Conservation (phyloP, 2,329 filamentous ascomycete species). For the Fusarium buharicum region DNA sequence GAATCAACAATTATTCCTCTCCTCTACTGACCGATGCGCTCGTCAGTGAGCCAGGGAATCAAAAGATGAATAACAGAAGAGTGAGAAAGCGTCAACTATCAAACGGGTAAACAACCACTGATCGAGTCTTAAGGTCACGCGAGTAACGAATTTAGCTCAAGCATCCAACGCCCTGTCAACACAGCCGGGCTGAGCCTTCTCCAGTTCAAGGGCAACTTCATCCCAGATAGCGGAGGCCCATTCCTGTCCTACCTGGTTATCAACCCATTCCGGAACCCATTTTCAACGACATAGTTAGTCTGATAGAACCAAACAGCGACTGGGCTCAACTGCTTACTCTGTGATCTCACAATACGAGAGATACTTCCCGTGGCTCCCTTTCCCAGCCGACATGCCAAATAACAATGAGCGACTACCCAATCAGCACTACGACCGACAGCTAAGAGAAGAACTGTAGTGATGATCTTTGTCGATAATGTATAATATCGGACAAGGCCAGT, state of each 20-base stretch:
- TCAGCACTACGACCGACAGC: conserved; percentile 1
- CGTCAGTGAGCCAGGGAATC: too few species aligned
- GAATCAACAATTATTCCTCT: too few species aligned
- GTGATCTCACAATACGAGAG: conserved; percentile 1
- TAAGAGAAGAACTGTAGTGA: neutral
- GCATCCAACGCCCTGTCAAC: neutral
- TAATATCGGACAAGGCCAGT: conserved; percentile 1
- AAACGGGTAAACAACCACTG: too few species aligned
- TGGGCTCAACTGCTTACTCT: neutral
- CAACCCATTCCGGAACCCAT: conserved; percentile 2
- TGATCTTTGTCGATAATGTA: neutral
- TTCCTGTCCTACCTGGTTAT: neutral
- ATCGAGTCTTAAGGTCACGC: neutral
- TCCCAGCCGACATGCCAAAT: neutral
- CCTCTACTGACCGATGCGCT: too few species aligned
- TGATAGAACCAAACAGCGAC: neutral
- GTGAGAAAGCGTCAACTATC: too few species aligned
- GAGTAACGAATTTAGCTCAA: neutral
- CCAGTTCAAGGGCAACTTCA: neutral
- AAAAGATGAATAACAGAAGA: too few species aligned
- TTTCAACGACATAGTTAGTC: neutral
- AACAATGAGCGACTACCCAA: conserved; percentile 3
- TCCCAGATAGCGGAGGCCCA: conserved; percentile 1
- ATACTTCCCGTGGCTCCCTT: conserved; percentile 2
- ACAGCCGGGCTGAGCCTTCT: neutral